Base-by-base conservation (phyloP, 495 filamentous ascomycete species). In the Aspergillus sclerotioniger region DNA sequence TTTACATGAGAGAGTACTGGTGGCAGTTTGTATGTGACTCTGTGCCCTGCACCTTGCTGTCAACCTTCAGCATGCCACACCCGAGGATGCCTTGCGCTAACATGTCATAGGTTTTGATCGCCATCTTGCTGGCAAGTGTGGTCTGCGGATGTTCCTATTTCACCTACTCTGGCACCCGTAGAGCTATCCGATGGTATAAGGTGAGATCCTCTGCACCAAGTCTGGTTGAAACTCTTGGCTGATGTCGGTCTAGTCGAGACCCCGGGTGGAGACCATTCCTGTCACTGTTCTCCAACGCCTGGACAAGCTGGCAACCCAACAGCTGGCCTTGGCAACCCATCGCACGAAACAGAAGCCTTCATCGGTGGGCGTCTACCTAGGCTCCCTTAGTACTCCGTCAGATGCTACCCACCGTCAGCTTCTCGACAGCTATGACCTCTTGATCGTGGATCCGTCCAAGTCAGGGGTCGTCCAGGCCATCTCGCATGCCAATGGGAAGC, bases 351-450 rank as follows among this genome's bases (percentile, higher is more conserved):
- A 57, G 25, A 78, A 77, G 53, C 76, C 77, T 8, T 62, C 66
- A 6, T 75, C 77, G 17, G 81, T 80, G 58, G 80, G 80, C 9
- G 74, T 80, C 15, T 82, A 80, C 54, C 65, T 83, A 4, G 80
- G 80, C 15, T 52, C 56, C 7, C 72, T 83, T 32, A 60, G 57
- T 13, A 62, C 62, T 28, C 74, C 75, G 10, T 66, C 65, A 1
- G 70, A 64, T 13, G 47, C 66, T 28, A 59, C 69, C 8, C 67
- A 81, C 55, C 43, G 61, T 39, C 63, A 57, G 7, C 33, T 81
- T 20, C 62, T 82, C 6, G 50, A 63, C 25, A 71, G 73, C 63
- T 82, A 76, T 77, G 78, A 83, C 53, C 59, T 77, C 15, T 51
- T 82, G 33, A 65, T 83, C 7, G 66, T 82, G 15, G 78, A 83